phyloP scores from a whole-genome alignment of 345 rosid species.

The Brassica napus region DNA sequence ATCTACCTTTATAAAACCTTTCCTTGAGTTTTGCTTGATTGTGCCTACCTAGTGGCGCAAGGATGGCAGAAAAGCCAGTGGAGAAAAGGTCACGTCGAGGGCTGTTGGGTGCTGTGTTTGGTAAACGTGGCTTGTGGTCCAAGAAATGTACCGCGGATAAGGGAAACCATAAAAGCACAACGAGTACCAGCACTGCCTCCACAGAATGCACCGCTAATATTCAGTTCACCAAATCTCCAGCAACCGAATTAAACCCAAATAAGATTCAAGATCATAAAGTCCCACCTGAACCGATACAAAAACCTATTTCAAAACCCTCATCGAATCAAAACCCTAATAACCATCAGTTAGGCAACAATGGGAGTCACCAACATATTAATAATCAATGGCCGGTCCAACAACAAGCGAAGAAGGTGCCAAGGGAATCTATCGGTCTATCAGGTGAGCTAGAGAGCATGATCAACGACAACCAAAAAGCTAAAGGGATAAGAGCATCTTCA shows the following conservation, averaged over 20 bases:
- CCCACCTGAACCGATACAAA: constrained; percentile 38
- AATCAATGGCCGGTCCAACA: constrained; percentile 32
- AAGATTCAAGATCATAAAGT: constrained; percentile 48
- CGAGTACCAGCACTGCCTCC: constrained; percentile 30
- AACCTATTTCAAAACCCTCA: constrained; percentile 37
- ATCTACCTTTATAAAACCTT: not conserved
- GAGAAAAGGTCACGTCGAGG: constrained; percentile 66
- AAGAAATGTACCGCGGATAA: constrained; percentile 47
- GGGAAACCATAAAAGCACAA: constrained; percentile 38
- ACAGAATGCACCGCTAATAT: constrained; percentile 40
- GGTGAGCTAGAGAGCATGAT: constrained; percentile 93
- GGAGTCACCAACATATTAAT: constrained; percentile 21
- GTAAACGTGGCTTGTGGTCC: constrained; percentile 57
- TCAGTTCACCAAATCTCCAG: constrained; percentile 46
- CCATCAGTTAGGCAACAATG: constrained; percentile 28
- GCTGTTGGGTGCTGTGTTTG: constrained; percentile 58
- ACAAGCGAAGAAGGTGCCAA: constrained; percentile 53
- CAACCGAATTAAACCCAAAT: constrained; percentile 31
- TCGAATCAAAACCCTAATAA: constrained; percentile 31
- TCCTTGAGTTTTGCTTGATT: constrained; percentile 9
- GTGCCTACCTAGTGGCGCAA: not conserved
- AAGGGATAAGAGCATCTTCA: constrained; percentile 74
- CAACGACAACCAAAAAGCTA: constrained; percentile 59
- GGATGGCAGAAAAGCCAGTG: constrained; percentile 36
- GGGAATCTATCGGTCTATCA: constrained; percentile 58